These are phyloP conservation scores for Talaromyces atroroseus DNA, from an alignment of 2,329 filamentous ascomycete species.

Conservation along the genomic window DNA sequence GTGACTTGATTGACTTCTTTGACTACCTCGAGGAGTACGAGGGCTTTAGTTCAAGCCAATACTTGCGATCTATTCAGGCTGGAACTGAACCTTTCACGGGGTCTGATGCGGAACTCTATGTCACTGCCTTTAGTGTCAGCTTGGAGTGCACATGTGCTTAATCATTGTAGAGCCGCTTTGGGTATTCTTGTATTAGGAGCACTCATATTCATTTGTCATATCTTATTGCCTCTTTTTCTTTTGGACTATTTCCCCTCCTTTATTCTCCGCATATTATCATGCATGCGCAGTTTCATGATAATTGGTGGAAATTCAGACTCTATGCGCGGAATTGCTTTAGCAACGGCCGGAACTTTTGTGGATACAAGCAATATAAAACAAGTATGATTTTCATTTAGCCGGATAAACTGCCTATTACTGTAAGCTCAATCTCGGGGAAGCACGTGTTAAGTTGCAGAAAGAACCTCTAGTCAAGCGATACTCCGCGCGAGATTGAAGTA, in stretches of 20 bases:
- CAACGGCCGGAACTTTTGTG: background rate
- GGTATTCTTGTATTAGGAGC: no score
- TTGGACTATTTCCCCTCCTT: background rate
- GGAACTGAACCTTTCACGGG: conserved; percentile 35
- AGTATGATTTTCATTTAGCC: background rate
- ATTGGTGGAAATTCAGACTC: background rate
- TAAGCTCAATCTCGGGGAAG: background rate
- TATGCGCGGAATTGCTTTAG: background rate
- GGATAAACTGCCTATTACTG: background rate
- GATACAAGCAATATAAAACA: background rate
- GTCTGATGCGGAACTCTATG: conserved; percentile 21
- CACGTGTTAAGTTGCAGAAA: background rate
- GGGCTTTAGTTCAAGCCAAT: conserved; percentile 40
- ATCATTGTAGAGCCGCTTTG: background rate
- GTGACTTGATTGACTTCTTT: conserved; percentile 55
- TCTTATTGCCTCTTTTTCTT: background rate
- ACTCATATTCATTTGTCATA: background rate
- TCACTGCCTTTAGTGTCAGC: conserved; percentile 26
- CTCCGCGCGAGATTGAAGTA: background rate
- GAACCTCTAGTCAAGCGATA: background rate
- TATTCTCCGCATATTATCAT: background rate
- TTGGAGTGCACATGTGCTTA: background rate
- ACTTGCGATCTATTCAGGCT: conserved; percentile 46
- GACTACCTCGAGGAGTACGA: conserved; percentile 47
- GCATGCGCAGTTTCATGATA: background rate